Evolutionary conservation across 345 rosid species (phyloP).

Genomic region (Eucalyptus regnans): DNA sequence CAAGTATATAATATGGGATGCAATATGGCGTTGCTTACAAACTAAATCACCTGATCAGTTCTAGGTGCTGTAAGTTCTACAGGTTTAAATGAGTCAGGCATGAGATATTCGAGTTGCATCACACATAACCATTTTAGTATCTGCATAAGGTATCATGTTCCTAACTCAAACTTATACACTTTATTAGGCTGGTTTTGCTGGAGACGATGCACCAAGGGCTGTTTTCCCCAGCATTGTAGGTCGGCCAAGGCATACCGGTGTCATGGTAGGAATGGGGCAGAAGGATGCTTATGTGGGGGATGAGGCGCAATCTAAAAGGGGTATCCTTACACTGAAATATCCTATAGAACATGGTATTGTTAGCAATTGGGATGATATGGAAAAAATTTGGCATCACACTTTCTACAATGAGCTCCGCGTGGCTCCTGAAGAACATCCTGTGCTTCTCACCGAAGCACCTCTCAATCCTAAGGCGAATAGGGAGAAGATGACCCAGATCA

Average conservation of each 20-base stretch:
- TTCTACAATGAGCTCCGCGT: slow-evolving; percentile 56
- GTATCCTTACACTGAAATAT: slow-evolving; percentile 50
- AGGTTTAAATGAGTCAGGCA: neutral
- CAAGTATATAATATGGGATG: fast-evolving
- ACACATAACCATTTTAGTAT: neutral
- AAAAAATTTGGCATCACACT: slow-evolving; percentile 64
- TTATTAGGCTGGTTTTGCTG: slow-evolving; percentile 42
- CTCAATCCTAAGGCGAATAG: slow-evolving; percentile 54
- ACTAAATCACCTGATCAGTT: neutral
- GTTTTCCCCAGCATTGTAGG: slow-evolving; percentile 65
- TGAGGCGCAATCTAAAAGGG: slow-evolving; percentile 61
- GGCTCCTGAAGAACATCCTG: slow-evolving; percentile 51
- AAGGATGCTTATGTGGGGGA: slow-evolving; percentile 62
- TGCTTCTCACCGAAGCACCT: slow-evolving; percentile 53
- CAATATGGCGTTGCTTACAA: neutral
- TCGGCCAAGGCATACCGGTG: slow-evolving; percentile 57
- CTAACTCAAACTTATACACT: neutral
- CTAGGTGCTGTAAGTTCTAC: neutral
- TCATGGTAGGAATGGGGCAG: slow-evolving; percentile 65
- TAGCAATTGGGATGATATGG: slow-evolving; percentile 69
- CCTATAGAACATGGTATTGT: slow-evolving; percentile 62
- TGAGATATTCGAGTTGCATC: neutral
- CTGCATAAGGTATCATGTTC: neutral
- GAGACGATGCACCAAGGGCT: slow-evolving; percentile 57
- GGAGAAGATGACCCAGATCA: slow-evolving; percentile 56